phyloP scores from a whole-genome alignment of 805 yeast species.

The Hanseniaspora mollemarum region DNA sequence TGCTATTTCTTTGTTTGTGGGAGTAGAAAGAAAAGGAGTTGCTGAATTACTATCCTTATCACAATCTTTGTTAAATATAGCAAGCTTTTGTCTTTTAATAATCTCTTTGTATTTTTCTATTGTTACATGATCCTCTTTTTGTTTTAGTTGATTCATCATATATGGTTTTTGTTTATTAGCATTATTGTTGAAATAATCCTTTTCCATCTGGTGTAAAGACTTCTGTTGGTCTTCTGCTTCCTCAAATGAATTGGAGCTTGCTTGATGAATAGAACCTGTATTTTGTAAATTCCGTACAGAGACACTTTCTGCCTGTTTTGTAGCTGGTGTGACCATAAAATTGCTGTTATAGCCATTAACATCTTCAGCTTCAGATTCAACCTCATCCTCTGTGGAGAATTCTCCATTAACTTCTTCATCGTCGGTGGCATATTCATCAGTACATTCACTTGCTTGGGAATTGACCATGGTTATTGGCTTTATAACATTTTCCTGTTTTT shows the following conservation, averaged over 20 bases:
- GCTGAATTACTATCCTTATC: background rate
- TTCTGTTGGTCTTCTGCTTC: too few species aligned
- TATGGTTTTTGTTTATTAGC: too few species aligned
- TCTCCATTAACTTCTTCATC: conserved; percentile 1
- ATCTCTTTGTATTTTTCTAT: background rate
- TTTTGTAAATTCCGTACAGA: too few species aligned
- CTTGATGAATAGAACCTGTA: too few species aligned
- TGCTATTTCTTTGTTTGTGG: background rate
- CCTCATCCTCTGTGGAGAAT: background rate
- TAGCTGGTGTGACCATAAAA: conserved; percentile 21
- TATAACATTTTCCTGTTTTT: background rate
- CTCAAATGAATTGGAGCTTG: too few species aligned
- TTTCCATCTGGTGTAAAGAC: too few species aligned
- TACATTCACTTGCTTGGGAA: background rate
- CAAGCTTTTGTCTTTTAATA: background rate
- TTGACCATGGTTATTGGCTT: background rate
- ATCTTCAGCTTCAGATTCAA: conserved; percentile 21
- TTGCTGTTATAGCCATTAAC: conserved; percentile 30
- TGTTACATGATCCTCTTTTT: background rate
- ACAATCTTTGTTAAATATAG: background rate
- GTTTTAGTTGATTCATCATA: too few species aligned
- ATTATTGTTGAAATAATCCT: too few species aligned
- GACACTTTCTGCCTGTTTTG: background rate
- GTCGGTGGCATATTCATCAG: conserved; percentile 12
- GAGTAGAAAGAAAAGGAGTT: background rate